Percentiles rank a stretch among this genome's conserved stretches.
Conservation (phyloP, 1,284 basidiomycete genomes). For the Phlebopus sp. region DNA sequence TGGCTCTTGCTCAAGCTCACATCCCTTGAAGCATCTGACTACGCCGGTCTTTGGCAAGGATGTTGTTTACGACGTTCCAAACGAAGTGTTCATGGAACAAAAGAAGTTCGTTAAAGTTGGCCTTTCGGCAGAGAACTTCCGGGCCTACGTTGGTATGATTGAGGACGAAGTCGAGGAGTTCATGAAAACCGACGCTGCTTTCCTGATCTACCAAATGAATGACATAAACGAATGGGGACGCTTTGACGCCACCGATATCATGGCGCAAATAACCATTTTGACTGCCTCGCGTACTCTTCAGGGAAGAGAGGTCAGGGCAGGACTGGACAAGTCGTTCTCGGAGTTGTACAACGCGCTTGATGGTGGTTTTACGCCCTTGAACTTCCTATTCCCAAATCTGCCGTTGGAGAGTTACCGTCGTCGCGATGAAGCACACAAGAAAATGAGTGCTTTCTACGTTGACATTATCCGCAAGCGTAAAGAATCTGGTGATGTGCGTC, state of each 20-base stretch:
- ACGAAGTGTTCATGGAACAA: conserved; percentile 98
- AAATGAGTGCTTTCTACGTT: conserved; percentile 94
- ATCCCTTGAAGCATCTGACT: conserved; percentile 66
- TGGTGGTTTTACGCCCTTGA: conserved; percentile 87
- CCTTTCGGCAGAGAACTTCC: conserved; percentile 89
- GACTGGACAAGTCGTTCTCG: conserved; percentile 84
- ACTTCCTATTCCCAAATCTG: conserved; percentile 94
- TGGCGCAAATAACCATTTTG: conserved; percentile 94
- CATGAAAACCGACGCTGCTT: conserved; percentile 59
- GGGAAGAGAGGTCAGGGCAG: conserved; percentile 83
- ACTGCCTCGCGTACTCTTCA: conserved; percentile 93
- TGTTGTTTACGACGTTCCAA: conserved; percentile 97
- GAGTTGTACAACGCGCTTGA: conserved; percentile 89
- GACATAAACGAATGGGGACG: conserved; percentile 69
- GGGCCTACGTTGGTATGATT: conserved; percentile 89
- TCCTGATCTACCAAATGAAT: conserved; percentile 59
- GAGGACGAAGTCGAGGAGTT: conserved; percentile 79
- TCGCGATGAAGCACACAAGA: conserved; percentile 87
- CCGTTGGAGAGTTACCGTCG: conserved; percentile 87
- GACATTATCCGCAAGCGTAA: conserved; percentile 83
- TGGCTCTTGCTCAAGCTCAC: conserved; percentile 3
- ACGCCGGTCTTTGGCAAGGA: conserved; percentile 96
- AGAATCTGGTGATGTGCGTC: conserved; percentile 42
- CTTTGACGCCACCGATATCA: conserved; percentile 71
- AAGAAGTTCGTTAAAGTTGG: conserved; percentile 98